phyloP scores from a whole-genome alignment of 108 stramenopile genomes.

The Ochromonas danica region DNA sequence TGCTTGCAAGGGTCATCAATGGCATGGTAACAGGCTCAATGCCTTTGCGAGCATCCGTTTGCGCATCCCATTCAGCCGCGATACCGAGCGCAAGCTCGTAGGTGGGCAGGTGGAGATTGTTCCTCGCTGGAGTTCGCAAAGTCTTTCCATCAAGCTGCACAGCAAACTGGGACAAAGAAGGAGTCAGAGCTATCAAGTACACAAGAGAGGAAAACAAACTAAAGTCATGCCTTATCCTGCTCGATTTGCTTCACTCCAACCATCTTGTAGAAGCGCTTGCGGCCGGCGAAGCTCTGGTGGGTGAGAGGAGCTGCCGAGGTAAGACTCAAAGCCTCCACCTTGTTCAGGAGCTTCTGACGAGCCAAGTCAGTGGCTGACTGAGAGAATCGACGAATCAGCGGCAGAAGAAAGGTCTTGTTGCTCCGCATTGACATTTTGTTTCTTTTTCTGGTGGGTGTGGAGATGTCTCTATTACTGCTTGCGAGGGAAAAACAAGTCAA shows the following conservation, averaged over 20 bases:
- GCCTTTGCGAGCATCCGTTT: constrained; percentile 48
- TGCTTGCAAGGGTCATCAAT: constrained; percentile 76
- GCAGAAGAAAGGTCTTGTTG: too few relatives aligned
- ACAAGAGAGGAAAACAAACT: constrained; percentile 46
- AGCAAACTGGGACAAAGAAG: constrained; percentile 1
- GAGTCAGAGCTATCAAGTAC: not conserved
- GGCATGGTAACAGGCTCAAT: constrained; percentile 92
- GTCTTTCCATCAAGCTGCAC: constrained; percentile 68
- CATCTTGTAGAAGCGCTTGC: constrained; percentile 50
- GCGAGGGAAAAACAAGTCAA: too few relatives aligned
- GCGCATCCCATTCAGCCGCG: constrained; percentile 90
- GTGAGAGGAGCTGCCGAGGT: constrained; percentile 28
- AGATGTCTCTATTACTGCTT: too few relatives aligned
- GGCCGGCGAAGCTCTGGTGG: constrained; percentile 49
- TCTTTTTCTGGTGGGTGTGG: too few relatives aligned
- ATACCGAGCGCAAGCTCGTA: constrained; percentile 71
- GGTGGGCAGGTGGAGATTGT: constrained; percentile 69
- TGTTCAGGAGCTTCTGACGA: too few relatives aligned
- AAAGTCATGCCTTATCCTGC: constrained; percentile 4
- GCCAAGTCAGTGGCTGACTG: too few relatives aligned
- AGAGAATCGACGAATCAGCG: too few relatives aligned
- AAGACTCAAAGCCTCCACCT: not conserved
- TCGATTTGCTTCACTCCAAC: constrained; percentile 37
- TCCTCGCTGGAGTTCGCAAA: constrained; percentile 72
- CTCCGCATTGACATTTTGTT: too few relatives aligned